Evolutionary conservation across 805 yeast species (phyloP).

Genomic region (Candida tibetensis): DNA sequence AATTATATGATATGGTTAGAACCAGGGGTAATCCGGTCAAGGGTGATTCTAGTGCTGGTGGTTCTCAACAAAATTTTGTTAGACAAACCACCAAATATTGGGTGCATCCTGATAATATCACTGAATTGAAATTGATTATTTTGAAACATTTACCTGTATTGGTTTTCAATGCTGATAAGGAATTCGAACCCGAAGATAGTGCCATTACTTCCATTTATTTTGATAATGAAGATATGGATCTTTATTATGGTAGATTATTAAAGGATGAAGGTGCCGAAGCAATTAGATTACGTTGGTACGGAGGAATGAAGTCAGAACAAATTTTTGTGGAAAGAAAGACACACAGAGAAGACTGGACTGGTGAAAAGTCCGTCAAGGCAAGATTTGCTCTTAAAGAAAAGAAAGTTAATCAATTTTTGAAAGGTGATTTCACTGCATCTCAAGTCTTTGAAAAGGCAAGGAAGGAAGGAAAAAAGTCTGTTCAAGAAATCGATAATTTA

Average conservation of each 20-base stretch:
- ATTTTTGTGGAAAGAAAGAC: conserved; percentile 97
- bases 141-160: conserved; percentile 94
- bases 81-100: conserved; percentile 98
- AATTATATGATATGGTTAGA: conserved; percentile 86
- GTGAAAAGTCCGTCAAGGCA: conserved; percentile 98
- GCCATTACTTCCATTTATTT: conserved; percentile 97
- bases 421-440: conserved; percentile 80
- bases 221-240: conserved; percentile 84
- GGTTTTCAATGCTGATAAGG: conserved; percentile 95
- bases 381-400: conserved; percentile 91
- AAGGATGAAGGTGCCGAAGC: conserved; percentile 99
- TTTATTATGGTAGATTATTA: conserved; percentile 90
- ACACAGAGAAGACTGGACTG: conserved; percentile 99
- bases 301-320: conserved; percentile 91
- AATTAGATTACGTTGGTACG: conserved; percentile 97
- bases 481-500: conserved; percentile 83
- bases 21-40: conserved; percentile 93
- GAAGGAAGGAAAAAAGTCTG: conserved; percentile 84
- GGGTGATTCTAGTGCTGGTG: conserved; percentile 98
- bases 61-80: conserved; percentile 94
- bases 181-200: conserved; percentile 89
- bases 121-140: conserved; percentile 89
- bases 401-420: conserved; percentile 78
- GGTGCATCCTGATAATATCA: conserved; percentile 98
- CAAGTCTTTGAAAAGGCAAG: conserved; percentile 92